These are phyloP conservation scores for Kodamaea derodonti DNA, from an alignment of 1,139 yeast genomes.

Conservation along the genomic window DNA sequence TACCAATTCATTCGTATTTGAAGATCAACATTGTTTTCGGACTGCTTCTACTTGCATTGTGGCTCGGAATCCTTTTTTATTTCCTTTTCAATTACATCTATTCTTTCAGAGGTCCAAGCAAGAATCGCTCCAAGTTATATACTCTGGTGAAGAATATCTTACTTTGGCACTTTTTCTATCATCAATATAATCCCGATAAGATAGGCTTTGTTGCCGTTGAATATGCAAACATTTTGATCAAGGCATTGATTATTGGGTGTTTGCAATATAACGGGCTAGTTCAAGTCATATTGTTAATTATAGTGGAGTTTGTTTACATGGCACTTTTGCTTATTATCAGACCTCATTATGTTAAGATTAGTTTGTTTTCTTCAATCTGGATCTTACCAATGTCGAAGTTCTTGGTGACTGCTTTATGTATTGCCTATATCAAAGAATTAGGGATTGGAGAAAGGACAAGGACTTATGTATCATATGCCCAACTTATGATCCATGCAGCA, in stretches of 20 bases:
- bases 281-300: conserved; percentile 40
- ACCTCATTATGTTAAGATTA: conserved; percentile 40
- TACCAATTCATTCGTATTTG: not conserved
- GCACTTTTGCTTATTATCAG: conserved; percentile 25
- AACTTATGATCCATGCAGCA: conserved; percentile 35
- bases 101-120: conserved; percentile 16
- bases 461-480: conserved; percentile 40
- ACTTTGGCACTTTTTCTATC: conserved; percentile 45
- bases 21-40: conserved; percentile 22
- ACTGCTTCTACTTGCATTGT: conserved; percentile 29
- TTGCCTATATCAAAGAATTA: conserved; percentile 37
- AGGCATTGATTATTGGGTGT: conserved; percentile 41
- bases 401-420: conserved; percentile 34
- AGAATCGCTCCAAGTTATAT: conserved; percentile 36
- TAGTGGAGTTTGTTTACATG: conserved; percentile 32
- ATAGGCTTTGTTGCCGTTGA: conserved; percentile 39
- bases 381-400: conserved; percentile 36
- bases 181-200: conserved; percentile 40
- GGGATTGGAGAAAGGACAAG: conserved; percentile 30
- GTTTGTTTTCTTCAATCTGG: conserved; percentile 38
- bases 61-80: conserved; percentile 26
- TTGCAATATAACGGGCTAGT: conserved; percentile 40
- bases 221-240: conserved; percentile 24
- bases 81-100: conserved; percentile 32
- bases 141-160: conserved; percentile 46